Conservation (phyloP, 768 basidiomycete species). For the Lentinus tigrinus region DNA sequence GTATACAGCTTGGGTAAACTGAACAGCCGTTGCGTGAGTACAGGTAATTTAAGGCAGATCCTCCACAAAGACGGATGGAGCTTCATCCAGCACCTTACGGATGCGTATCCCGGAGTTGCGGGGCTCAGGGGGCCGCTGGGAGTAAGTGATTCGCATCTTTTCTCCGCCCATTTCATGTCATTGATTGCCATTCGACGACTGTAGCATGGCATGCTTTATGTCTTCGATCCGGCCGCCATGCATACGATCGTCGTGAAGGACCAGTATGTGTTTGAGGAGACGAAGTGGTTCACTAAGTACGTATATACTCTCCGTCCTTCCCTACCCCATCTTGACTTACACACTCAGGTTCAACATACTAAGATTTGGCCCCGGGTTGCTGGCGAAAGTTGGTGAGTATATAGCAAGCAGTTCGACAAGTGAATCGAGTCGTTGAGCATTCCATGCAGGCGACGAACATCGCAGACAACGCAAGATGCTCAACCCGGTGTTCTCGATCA, state of each 20-base stretch:
- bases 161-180: too few relatives aligned
- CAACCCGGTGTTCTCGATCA: conserved; percentile 22
- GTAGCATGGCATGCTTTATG: conserved; percentile 38
- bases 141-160: conserved; percentile 18
- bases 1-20: background rate
- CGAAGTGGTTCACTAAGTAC: conserved; percentile 18
- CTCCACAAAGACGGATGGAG: conserved; percentile 36
- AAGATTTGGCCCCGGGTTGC: conserved; percentile 32
- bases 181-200: too few relatives aligned
- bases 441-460: conserved; percentile 23
- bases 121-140: too few relatives aligned
- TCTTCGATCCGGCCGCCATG: conserved; percentile 10
- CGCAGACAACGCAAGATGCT: conserved; percentile 22
- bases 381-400: conserved; percentile 13
- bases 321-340: too few relatives aligned
- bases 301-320: too few relatives aligned
- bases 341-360: too few relatives aligned
- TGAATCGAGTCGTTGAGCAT: too few relatives aligned
- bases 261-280: conserved; percentile 10
- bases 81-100: too few relatives aligned
- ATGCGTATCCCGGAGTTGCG: too few relatives aligned
- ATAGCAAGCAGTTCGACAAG: background rate
- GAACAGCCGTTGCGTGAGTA: too few relatives aligned
- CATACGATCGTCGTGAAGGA: conserved; percentile 13
- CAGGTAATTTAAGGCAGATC: conserved; percentile 36